These are phyloP conservation scores for Eimeria necatrix DNA, from an alignment of 169 alveolate genomes.

Conservation along the genomic window DNA sequence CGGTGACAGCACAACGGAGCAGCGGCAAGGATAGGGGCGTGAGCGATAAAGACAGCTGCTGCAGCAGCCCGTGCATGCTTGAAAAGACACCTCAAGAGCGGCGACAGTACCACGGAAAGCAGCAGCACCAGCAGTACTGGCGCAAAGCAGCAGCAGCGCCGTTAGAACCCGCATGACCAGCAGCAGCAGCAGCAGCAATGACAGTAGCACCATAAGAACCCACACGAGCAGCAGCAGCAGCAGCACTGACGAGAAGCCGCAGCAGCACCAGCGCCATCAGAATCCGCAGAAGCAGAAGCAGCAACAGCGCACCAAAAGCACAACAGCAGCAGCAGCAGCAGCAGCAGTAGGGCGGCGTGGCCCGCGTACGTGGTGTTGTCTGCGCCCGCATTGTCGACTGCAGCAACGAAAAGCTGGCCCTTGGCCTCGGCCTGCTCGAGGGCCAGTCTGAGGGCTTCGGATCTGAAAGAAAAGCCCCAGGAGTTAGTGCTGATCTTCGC, in stretches of 20 bases:
- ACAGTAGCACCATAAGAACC: no score
- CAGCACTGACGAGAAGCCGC: not conserved
- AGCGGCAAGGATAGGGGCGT: not conserved
- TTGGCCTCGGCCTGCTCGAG: slow-evolving; percentile 52
- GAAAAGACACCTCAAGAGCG: not conserved
- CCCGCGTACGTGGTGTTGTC: slow-evolving; percentile 67
- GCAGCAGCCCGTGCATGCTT: not conserved
- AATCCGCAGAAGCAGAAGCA: no score
- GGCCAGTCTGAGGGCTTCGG: slow-evolving; percentile 68
- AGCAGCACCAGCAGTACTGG: not conserved
- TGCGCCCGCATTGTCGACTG: slow-evolving; percentile 80
- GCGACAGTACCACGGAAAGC: not conserved
- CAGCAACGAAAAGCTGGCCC: slow-evolving; percentile 79
- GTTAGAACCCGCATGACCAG: no score
- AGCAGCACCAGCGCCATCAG: no score
- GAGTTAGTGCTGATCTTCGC: slow-evolving; percentile 74
- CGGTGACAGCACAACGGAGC: not conserved
- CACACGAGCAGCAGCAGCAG: not conserved
- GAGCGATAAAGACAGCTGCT: not conserved
- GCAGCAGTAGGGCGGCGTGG: not conserved
- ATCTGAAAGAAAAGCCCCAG: slow-evolving; percentile 76
- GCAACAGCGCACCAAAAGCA: no score
- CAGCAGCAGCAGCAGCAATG: no score
- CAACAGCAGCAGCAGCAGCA: not conserved
- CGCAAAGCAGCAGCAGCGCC: no score